Conservation (phyloP, 2,329 filamentous ascomycete species). For the Sclerotinia spermophila region DNA sequence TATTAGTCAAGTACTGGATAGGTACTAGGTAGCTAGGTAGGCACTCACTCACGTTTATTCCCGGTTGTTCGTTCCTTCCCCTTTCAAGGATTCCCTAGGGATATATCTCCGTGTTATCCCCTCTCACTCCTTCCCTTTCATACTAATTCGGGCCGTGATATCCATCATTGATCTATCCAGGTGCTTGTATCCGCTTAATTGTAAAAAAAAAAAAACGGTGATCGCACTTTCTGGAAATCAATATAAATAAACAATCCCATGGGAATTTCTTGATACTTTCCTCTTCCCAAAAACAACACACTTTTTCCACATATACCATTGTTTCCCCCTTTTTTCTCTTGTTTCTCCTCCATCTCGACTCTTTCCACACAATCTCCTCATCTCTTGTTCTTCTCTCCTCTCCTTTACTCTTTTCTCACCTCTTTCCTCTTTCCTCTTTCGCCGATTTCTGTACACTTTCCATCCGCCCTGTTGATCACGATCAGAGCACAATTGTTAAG, state of each 20-base stretch:
- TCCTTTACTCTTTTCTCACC: neutral
- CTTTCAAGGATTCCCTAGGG: neutral
- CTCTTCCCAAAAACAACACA: slow-evolving; percentile 8
- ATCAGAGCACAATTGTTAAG: neutral
- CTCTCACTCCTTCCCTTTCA: neutral
- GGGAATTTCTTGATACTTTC: neutral
- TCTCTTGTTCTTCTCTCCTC: neutral
- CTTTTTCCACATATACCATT: slow-evolving; percentile 1
- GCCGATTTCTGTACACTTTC: neutral
- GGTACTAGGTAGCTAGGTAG: neutral
- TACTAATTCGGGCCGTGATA: neutral
- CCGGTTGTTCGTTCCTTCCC: neutral
- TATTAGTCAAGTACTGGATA: neutral
- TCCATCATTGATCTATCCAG: neutral
- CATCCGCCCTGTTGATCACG: neutral
- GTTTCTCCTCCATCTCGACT: neutral
- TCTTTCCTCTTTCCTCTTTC: neutral
- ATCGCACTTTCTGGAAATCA: slow-evolving; percentile 1
- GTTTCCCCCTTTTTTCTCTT: neutral
- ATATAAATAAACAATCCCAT: neutral
- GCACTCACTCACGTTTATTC: neutral
- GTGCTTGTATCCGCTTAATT: neutral
- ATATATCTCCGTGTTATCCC: neutral
- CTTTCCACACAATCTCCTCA: neutral
- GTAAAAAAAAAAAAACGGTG: too few relatives aligned